phyloP scores from a whole-genome alignment of 1,139 yeast species.

The Debaryomyces subglobosus region DNA sequence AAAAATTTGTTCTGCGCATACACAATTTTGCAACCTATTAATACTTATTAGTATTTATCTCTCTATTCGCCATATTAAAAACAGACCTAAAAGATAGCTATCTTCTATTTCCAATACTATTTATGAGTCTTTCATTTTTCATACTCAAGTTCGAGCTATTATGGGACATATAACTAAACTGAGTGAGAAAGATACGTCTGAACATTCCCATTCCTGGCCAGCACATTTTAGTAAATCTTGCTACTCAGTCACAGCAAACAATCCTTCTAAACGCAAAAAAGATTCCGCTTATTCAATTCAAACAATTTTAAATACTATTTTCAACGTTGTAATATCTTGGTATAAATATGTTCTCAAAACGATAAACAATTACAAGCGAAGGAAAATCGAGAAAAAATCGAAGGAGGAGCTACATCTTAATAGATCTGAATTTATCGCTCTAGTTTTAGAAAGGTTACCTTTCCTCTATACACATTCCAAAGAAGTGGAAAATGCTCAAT shows the following conservation, averaged over 20 bases:
- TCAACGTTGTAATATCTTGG: neutral
- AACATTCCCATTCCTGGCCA: neutral
- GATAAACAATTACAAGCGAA: slow-evolving; percentile 6
- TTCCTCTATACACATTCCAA: slow-evolving; percentile 16
- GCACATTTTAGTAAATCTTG: neutral
- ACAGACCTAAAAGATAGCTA: too few species aligned
- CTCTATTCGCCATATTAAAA: neutral
- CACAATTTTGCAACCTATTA: slow-evolving; percentile 8
- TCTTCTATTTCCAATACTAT: neutral
- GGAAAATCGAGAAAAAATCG: slow-evolving; percentile 1
- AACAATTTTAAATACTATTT: neutral
- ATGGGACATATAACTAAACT: neutral
- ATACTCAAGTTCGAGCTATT: neutral
- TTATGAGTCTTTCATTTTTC: neutral
- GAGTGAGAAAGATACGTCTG: neutral
- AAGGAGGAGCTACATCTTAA: slow-evolving; percentile 8
- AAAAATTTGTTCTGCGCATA: slow-evolving; percentile 5
- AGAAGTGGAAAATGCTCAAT: slow-evolving; percentile 19
- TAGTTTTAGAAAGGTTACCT: slow-evolving; percentile 18
- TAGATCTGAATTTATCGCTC: slow-evolving; percentile 10
- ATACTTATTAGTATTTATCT: neutral
- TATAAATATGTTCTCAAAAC: slow-evolving; percentile 2
- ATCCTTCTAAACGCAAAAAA: neutral
- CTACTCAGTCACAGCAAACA: neutral
- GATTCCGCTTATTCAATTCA: neutral